phyloP scores from a whole-genome alignment of 208 protist genomes.

The Leishmania braziliensis region DNA sequence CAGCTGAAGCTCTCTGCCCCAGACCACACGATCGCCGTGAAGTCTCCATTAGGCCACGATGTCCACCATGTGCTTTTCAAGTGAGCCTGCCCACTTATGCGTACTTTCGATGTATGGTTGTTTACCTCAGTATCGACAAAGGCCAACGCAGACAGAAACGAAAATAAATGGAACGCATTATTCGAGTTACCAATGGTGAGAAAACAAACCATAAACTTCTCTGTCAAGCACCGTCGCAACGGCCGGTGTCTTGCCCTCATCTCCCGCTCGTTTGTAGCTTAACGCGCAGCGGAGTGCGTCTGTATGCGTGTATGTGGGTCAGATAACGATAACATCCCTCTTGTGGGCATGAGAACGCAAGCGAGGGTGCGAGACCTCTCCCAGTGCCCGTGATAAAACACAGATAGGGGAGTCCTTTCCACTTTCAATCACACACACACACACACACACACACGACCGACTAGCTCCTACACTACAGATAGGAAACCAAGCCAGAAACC shows the following conservation, averaged over 20 bases:
- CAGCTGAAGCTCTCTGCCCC: background rate
- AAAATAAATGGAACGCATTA: constrained; percentile 9
- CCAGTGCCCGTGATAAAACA: background rate
- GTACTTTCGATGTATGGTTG: background rate
- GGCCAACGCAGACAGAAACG: background rate
- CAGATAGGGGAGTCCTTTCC: background rate
- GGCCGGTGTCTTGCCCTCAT: background rate
- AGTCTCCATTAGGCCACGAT: background rate
- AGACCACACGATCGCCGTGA: background rate
- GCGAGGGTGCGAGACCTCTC: background rate
- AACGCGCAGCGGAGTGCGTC: background rate
- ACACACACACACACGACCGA: background rate
- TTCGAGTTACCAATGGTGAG: constrained; percentile 11
- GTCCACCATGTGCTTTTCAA: background rate
- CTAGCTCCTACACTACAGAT: background rate
- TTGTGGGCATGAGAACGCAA: background rate
- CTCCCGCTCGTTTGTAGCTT: background rate
- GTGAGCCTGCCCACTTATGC: background rate
- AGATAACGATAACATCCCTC: background rate
- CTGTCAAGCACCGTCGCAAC: background rate
- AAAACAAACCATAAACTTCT: background rate
- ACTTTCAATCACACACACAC: background rate
- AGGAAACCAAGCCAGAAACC: background rate
- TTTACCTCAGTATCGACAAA: background rate
- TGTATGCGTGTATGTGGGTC: background rate